Evolutionary conservation across 495 filamentous ascomycete species (phyloP), one percentile per base, ranked within the genome.

Genomic region (Talaromyces proteolyticus): DNA sequence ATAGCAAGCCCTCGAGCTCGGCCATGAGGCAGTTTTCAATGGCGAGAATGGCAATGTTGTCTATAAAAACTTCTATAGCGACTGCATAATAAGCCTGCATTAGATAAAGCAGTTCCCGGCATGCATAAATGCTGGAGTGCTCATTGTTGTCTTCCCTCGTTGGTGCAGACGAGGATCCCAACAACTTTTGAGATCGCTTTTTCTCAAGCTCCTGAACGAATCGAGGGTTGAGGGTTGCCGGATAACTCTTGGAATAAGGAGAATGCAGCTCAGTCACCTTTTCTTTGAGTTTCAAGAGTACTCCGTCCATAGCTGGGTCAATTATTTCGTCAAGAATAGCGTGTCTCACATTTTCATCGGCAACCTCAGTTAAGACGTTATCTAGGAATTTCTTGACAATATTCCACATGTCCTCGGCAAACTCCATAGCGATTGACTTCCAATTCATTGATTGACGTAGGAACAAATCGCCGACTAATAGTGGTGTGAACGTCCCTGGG

Each of bases 21-120:
- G 3, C 7, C 6, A 86, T 61, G 36, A 86, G 69, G 57, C 78
- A 79, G 22, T 71, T 67, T 45, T 87, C 82, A 25, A 84, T 76
- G 3, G 74, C 82, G 36, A 82, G 67, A 4, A 71, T 73, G 14
- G 76, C 69, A 21, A 86, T 53, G 39, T 86, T 79, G 34, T 88
- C 80, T n/a, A 83, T 62, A 57, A 88, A 84, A 0, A 49, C 47
- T 12, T 49, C 34, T 3, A 49, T 19, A 40, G 47, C 47, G 18
- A 49, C 47, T 23, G 44, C 36, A 18, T 53, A 52, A 17, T 52
- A 52, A 7, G 41, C 41, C 24, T 45, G 41, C 49, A 52, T 52
- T 26, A 52, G 43, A 25, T 52, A 20, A 2, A 52, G 26, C 1
- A 52, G 29, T 21, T 52, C 49, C 19, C 42, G 49, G 12, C 49